These are phyloP conservation scores for Yarrowia alimentaria DNA, from an alignment of 805 yeast species.

Conservation along the genomic window DNA sequence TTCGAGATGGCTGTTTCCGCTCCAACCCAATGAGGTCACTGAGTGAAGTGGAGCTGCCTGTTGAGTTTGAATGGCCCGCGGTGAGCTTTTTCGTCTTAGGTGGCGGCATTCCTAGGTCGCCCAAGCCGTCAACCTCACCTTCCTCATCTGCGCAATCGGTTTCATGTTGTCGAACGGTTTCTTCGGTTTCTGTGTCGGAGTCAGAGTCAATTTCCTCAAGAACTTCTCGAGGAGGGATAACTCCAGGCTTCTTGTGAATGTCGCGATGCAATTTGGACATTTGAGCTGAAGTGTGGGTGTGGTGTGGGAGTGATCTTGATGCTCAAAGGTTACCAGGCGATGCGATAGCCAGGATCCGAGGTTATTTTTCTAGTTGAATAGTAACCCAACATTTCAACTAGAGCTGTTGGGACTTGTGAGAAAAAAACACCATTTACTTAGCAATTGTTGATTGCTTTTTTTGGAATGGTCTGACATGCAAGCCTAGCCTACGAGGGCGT, in stretches of 20 bases:
- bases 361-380: no score
- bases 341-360: no score
- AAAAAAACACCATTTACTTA: no score
- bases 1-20: not conserved
- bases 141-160: not conserved
- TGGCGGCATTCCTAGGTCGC: constrained; percentile 16
- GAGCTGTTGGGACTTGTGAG: no score
- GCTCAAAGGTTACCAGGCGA: no score
- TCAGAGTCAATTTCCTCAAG: constrained; percentile 12
- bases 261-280: constrained; percentile 20
- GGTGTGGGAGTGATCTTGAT: no score
- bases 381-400: no score
- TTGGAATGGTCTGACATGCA: no score
- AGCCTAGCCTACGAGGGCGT: no score
- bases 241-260: constrained; percentile 19
- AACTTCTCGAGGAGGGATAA: constrained; percentile 10
- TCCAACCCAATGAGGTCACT: constrained; percentile 1
- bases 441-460: no score
- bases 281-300: no score
- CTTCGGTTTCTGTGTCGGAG: constrained; percentile 22
- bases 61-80: not conserved
- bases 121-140: constrained; percentile 6
- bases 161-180: not conserved
- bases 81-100: not conserved
- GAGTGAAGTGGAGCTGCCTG: not conserved